These are phyloP conservation scores for Lachancea dasiensis DNA, from an alignment of 805 yeast species.

Conservation along the genomic window DNA sequence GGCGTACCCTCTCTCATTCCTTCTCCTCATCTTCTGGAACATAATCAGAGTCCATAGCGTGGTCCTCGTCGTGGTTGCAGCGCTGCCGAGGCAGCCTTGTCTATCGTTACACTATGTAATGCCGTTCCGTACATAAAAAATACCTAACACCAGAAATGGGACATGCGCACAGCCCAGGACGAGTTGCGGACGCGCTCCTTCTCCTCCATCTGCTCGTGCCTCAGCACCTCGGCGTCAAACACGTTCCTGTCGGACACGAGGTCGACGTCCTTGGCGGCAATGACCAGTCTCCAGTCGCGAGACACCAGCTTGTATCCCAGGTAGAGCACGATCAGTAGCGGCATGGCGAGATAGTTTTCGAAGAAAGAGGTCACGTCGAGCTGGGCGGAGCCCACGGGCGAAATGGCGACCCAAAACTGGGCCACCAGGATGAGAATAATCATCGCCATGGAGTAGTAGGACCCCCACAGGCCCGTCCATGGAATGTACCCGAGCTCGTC, in stretches of 20 bases:
- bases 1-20: too few relatives aligned
- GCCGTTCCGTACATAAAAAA: neutral
- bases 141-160: conserved; percentile 31
- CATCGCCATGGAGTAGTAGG: conserved; percentile 44
- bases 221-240: conserved; percentile 30
- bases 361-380: conserved; percentile 41
- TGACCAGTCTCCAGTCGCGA: conserved; percentile 37
- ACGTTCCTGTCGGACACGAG: conserved; percentile 27
- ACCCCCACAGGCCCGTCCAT: conserved; percentile 48
- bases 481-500: conserved; percentile 50
- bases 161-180: conserved; percentile 23
- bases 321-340: conserved; percentile 40
- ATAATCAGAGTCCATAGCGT: too few relatives aligned
- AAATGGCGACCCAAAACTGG: conserved; percentile 62
- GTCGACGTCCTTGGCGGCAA: conserved; percentile 30
- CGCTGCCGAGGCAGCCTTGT: too few relatives aligned
- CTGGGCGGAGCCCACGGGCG: conserved; percentile 39
- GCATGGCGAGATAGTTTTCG: conserved; percentile 42
- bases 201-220: conserved; percentile 31
- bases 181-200: conserved; percentile 27
- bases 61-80: too few relatives aligned
- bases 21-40: too few relatives aligned
- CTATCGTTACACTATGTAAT: neutral
- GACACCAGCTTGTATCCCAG: conserved; percentile 43
- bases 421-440: conserved; percentile 48